Conservation (phyloP, 2,329 filamentous ascomycete species). For the Podosphaera aphanis region DNA sequence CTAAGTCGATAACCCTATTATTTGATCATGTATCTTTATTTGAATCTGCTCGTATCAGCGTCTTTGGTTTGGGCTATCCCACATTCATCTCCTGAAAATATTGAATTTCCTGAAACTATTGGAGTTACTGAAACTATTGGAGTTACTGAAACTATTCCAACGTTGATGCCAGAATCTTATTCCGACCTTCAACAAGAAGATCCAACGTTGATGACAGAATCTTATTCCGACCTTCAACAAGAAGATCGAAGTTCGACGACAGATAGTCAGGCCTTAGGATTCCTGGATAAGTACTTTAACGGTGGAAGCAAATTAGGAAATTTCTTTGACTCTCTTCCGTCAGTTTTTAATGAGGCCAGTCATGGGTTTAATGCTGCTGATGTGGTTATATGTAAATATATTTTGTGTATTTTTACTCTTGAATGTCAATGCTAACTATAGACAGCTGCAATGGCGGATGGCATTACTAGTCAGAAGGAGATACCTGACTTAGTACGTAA, state of each 20-base stretch:
- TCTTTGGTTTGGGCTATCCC: background rate
- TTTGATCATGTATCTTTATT: background rate
- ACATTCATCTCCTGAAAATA: background rate
- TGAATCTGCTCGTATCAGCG: background rate
- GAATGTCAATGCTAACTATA: background rate
- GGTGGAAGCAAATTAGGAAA: background rate
- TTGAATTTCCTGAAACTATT: too few species aligned
- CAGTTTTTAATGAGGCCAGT: background rate
- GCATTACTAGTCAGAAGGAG: constrained; percentile 5
- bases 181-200: background rate
- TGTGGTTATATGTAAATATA: background rate
- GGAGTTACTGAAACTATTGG: too few species aligned
- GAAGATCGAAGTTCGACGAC: background rate
- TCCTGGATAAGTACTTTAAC: background rate
- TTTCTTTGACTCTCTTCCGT: background rate
- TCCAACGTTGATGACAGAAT: background rate
- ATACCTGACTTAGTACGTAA: constrained; percentile 4
- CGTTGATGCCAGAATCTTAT: background rate
- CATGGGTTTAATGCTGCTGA: background rate
- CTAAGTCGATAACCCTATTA: too few species aligned
- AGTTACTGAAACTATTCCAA: too few species aligned
- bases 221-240: background rate
- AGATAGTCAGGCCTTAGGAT: background rate
- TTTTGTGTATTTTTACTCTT: background rate
- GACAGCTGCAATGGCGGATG: constrained; percentile 2